Base-by-base conservation (phyloP, 2,329 filamentous ascomycete genomes). In the Talaromyces sp. region DNA sequence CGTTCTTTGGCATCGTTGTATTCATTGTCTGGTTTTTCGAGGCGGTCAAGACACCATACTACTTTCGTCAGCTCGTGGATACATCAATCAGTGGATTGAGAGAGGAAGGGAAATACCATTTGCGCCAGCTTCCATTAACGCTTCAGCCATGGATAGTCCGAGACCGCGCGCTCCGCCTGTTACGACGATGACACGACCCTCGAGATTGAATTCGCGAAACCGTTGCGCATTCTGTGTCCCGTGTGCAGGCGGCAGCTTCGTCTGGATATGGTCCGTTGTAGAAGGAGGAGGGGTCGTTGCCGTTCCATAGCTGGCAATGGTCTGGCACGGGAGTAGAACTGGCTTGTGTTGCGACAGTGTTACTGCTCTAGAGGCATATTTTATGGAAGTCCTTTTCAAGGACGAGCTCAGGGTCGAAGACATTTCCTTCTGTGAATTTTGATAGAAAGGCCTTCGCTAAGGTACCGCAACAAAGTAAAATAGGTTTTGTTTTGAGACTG, bases 41-140 rank as follows among this genome's bases (percentile, higher is more conserved):
- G 72, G 2, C 76, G 74, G 67, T 83, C 81, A 39, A 83, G 71
- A 62, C 79, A 81, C 71, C 82, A 79, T 7, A 83, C 80, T 79
- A 61, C 25, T 25, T 33, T 16, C 9, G 14, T 57, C 7, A 56
- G 54, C 18, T 21, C 3, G 5, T 12, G 23, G 1, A 12, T 1
- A 23, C 11, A 7, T 16, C 5, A 40, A 52, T 42, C 3, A 48
- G 23, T 40, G 39, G 5, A n/a, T n/a, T n/a, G n/a, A 25, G 16
- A 3, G 3, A 16, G 16, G 21, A 23, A 37, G n/a, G 2, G n/a
- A n/a, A 35, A 56, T 40, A 79, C 79, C 79, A 68, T 79, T 77
- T 8, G 78, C 80, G 5, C 80, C 80, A 8, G 79, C 78, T 68
- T 82, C 78, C 55, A 79, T 75, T 58, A 82, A 68, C 14, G 77